Evolutionary conservation across 106 monocot species (phyloP).

Genomic region (Phalaenopsis aphrodite): DNA sequence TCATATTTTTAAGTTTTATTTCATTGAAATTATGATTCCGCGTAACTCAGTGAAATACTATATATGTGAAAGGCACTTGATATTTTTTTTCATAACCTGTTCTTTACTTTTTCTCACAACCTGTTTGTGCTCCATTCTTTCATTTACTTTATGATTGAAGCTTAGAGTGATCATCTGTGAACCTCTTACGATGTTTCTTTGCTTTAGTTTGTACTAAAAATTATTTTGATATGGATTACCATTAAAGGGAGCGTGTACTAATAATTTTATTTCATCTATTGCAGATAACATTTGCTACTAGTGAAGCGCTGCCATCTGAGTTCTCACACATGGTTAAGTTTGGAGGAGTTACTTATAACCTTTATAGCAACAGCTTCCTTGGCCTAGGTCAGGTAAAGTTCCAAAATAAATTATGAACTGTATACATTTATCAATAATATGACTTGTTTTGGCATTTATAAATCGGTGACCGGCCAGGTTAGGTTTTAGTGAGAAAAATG

Average conservation of each 20-base stretch:
- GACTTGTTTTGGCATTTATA: not conserved
- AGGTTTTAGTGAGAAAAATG: not conserved
- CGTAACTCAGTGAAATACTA: no score
- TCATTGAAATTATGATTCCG: not conserved
- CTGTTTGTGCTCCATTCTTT: no score
- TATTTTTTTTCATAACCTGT: no score
- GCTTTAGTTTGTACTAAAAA: no score
- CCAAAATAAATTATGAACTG: not conserved
- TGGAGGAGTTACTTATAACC: slow-evolving; percentile 60
- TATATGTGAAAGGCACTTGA: no score
- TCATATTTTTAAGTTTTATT: not conserved
- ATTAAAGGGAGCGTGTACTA: no score
- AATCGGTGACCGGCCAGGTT: not conserved
- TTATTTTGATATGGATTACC: no score
- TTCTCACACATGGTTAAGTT: slow-evolving; percentile 47
- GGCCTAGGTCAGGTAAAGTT: slow-evolving; percentile 79
- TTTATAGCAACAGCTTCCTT: slow-evolving; percentile 92
- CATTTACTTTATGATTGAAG: no score
- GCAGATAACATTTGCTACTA: slow-evolving; percentile 78
- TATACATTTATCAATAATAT: not conserved
- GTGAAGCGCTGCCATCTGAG: slow-evolving; percentile 58
- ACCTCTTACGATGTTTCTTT: no score
- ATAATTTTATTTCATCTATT: slow-evolving; percentile 5
- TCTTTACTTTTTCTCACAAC: no score
- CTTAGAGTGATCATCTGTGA: no score